A percentile compares a stretch with the other conserved stretches of the same genome.
Evolutionary conservation across 2,329 filamentous ascomycete species (phyloP).

Genomic region (Ophiostoma novo-ulmi): DNA sequence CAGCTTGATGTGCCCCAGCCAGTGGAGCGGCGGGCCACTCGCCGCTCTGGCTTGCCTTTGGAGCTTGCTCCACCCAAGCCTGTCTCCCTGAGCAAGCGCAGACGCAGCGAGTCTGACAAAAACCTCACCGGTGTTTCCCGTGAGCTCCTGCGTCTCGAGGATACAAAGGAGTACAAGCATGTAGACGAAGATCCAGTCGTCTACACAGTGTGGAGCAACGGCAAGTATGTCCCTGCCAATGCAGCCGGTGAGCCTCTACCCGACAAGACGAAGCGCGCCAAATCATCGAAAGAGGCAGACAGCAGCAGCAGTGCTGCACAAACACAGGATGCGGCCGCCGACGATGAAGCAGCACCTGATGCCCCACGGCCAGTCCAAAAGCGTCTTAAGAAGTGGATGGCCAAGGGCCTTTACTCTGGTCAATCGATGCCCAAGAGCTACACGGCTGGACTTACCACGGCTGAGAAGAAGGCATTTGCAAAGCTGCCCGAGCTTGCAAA

Average conservation of each 20-base stretch:
- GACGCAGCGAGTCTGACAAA: constrained; percentile 43
- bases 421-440: constrained; percentile 56
- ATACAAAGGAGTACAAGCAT: constrained; percentile 58
- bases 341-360: constrained; percentile 29
- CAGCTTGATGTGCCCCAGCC: neutral
- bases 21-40: constrained; percentile 40
- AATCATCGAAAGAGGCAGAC: constrained; percentile 30
- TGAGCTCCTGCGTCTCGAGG: constrained; percentile 55
- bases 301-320: constrained; percentile 18
- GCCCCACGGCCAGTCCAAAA: constrained; percentile 36
- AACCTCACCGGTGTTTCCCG: constrained; percentile 33
- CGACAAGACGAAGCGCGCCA: constrained; percentile 29
- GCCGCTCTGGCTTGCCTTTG: constrained; percentile 41
- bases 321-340: constrained; percentile 16
- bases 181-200: constrained; percentile 55
- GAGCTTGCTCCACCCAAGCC: constrained; percentile 44
- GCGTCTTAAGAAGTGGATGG: constrained; percentile 68
- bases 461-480: constrained; percentile 49
- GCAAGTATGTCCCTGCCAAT: constrained; percentile 49
- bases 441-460: constrained; percentile 44
- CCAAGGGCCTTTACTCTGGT: constrained; percentile 80
- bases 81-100: constrained; percentile 46
- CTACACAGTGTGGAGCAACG: constrained; percentile 60
- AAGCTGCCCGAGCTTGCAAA: constrained; percentile 45
- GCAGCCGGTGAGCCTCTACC: constrained; percentile 38